Evolutionary conservation across 228 moss, liverwort and hornwort species (phyloP).

Genomic region (Sphagnum fallax): DNA sequence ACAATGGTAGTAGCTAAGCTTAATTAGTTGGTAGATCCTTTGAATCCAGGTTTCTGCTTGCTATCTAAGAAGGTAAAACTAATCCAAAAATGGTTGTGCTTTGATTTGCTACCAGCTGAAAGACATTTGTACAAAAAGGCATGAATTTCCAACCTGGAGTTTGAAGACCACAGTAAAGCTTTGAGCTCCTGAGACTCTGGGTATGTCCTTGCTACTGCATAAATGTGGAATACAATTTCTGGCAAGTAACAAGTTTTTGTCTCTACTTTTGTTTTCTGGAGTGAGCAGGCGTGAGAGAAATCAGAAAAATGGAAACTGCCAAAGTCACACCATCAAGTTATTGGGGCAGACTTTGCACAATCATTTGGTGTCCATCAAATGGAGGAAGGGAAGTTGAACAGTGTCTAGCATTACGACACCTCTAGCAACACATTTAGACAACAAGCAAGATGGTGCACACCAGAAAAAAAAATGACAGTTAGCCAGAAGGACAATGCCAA

Average conservation of each 20-base stretch:
- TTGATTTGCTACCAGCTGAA: slow-evolving; percentile 19
- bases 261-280: background rate
- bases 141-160: slow-evolving; percentile 26
- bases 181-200: slow-evolving; percentile 45
- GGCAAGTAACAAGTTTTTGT: background rate
- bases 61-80: background rate
- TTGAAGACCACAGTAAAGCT: slow-evolving; percentile 27
- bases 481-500: no score
- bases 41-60: background rate
- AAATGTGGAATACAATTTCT: background rate
- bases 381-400: slow-evolving; percentile 20
- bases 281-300: slow-evolving; percentile 21
- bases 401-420: background rate
- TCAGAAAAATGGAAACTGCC: slow-evolving; percentile 29
- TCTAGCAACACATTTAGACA: no score
- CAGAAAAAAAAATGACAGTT: no score
- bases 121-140: slow-evolving; percentile 33
- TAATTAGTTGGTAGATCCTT: background rate
- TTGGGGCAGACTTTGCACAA: slow-evolving; percentile 34
- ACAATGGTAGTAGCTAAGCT: background rate
- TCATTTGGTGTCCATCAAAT: slow-evolving; percentile 30
- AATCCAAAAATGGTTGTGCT: background rate
- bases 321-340: slow-evolving; percentile 30
- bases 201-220: slow-evolving; percentile 20
- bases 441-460: no score